phyloP scores from a whole-genome alignment of 495 filamentous ascomycete species.

The Penicillium soppii region DNA sequence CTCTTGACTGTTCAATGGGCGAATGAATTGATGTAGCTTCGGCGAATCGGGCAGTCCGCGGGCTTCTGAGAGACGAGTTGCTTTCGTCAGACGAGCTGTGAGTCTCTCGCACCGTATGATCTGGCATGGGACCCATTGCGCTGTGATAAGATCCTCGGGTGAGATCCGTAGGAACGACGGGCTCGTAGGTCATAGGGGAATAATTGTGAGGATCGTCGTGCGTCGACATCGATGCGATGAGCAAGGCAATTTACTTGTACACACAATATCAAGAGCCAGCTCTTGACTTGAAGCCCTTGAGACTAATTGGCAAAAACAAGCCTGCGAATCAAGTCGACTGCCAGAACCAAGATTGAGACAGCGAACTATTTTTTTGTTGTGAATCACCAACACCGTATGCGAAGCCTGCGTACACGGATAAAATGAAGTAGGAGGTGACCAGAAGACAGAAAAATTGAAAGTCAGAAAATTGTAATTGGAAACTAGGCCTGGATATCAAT shows the following conservation, averaged over 20 bases:
- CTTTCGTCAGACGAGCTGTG: slow-evolving; percentile 40
- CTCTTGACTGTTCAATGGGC: slow-evolving; percentile 61
- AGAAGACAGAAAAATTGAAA: slow-evolving; percentile 11
- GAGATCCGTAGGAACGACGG: slow-evolving; percentile 35
- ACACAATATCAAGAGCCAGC: slow-evolving; percentile 36
- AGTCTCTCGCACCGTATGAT: slow-evolving; percentile 24
- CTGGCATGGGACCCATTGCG: slow-evolving; percentile 29
- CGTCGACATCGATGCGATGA: slow-evolving; percentile 25
- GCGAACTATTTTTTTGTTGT: slow-evolving; percentile 18
- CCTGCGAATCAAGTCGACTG: slow-evolving; percentile 11
- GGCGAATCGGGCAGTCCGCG: slow-evolving; percentile 82
- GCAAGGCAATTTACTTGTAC: slow-evolving; percentile 5
- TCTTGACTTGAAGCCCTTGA: slow-evolving; percentile 20
- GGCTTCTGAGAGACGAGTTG: slow-evolving; percentile 69
- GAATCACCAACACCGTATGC: slow-evolving; percentile 29
- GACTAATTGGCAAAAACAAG: slow-evolving; percentile 1
- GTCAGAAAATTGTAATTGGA: slow-evolving; percentile 14
- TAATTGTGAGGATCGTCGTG: slow-evolving; percentile 26
- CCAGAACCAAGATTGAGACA: too few relatives aligned
- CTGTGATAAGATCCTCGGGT: slow-evolving; percentile 29
- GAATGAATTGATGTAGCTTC: slow-evolving; percentile 88
- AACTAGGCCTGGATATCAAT: slow-evolving; percentile 38
- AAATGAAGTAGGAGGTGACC: slow-evolving; percentile 10
- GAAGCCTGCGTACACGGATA: slow-evolving; percentile 38
- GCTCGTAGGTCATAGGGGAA: slow-evolving; percentile 34